phyloP scores from a whole-genome alignment of 2,329 filamentous ascomycete species.

The Aspergillus uvarum region DNA sequence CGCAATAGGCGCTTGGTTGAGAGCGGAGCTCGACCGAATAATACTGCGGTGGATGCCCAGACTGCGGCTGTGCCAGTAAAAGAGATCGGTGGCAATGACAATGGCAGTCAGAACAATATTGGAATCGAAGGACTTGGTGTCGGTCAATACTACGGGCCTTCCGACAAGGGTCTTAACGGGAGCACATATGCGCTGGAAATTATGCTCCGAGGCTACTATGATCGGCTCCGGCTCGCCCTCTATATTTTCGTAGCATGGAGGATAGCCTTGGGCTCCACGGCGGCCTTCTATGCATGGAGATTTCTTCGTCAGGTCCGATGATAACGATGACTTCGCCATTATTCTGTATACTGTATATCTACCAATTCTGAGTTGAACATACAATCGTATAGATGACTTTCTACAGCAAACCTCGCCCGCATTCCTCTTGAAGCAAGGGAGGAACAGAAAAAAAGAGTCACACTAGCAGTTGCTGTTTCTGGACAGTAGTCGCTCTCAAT shows the following conservation, averaged over 20 bases:
- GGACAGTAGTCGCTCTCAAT: neutral
- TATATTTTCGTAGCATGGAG: conserved; percentile 43
- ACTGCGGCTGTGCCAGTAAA: conserved; percentile 34
- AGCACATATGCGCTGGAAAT: conserved; percentile 41
- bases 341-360: neutral
- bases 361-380: neutral
- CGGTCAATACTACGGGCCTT: conserved; percentile 32
- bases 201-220: conserved; percentile 47
- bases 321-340: conserved; percentile 1
- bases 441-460: neutral
- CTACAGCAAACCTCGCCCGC: neutral
- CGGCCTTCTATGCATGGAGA: conserved; percentile 31
- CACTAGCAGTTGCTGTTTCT: neutral
- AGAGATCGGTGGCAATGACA: conserved; percentile 10
- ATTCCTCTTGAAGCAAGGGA: neutral
- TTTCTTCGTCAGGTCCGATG: conserved; percentile 23
- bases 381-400: neutral
- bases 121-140: conserved; percentile 42
- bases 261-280: conserved; percentile 31
- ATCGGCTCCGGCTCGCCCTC: conserved; percentile 40
- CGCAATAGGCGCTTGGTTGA: conserved; percentile 46
- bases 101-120: conserved; percentile 35
- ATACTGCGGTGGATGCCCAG: conserved; percentile 34
- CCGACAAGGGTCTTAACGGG: conserved; percentile 25
- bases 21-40: conserved; percentile 30